These are phyloP conservation scores for Parathielavia appendiculata DNA, from an alignment of 495 filamentous ascomycete species.

Conservation along the genomic window DNA sequence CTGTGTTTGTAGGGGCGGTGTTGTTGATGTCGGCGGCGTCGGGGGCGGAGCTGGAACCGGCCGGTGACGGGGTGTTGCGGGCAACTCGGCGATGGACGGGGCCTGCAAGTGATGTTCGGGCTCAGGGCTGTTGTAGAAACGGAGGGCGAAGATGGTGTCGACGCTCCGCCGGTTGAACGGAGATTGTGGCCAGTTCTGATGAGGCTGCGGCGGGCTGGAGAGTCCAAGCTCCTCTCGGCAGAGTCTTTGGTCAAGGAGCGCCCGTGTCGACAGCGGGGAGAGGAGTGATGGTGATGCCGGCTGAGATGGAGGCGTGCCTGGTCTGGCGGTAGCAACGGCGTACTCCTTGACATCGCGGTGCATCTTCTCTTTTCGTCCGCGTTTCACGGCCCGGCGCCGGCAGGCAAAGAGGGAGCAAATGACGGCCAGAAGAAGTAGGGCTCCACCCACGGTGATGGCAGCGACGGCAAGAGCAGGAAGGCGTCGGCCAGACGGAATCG, in stretches of 20 bases:
- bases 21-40: slow-evolving; percentile 2
- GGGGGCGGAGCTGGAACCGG: background rate
- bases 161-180: slow-evolving; percentile 12
- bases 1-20: background rate
- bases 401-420: slow-evolving; percentile 1
- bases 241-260: slow-evolving; percentile 1
- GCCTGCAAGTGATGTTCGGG: background rate
- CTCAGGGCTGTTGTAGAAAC: slow-evolving; percentile 11
- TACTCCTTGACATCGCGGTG: background rate
- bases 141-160: slow-evolving; percentile 18
- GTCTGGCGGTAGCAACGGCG: slow-evolving; percentile 6
- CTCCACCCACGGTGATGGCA: slow-evolving; percentile 5
- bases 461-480: slow-evolving; percentile 3
- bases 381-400: slow-evolving; percentile 6
- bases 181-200: background rate
- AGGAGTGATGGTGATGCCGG: background rate
- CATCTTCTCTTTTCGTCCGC: slow-evolving; percentile 5
- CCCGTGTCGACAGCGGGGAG: slow-evolving; percentile 10
- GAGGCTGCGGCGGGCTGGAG: background rate
- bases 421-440: background rate
- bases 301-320: background rate
- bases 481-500: background rate
- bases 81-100: slow-evolving; percentile 11
- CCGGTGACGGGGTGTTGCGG: background rate
- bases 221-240: background rate